Conservation (phyloP, 2,329 filamentous ascomycete genomes). For the Leptographium wingfieldii region DNA sequence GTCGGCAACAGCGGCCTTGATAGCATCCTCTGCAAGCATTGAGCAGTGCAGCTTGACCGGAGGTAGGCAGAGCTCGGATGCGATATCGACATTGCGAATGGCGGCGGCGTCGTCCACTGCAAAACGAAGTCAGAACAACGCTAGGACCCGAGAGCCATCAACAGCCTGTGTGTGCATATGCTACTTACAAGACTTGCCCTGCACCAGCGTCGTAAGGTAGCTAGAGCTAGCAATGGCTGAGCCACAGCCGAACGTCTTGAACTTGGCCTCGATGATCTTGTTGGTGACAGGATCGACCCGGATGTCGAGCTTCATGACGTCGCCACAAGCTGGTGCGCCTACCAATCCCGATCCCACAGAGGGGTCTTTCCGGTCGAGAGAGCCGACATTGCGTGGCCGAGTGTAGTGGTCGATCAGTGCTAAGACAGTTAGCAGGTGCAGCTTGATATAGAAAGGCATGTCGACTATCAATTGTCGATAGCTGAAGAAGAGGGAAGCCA, state of each 20-base stretch:
- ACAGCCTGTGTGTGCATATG: background rate
- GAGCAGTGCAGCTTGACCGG: constrained; percentile 87
- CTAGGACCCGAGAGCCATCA: too few relatives aligned
- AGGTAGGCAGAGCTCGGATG: constrained; percentile 83
- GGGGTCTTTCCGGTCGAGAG: constrained; percentile 56
- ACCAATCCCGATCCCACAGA: constrained; percentile 89
- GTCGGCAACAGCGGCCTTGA: constrained; percentile 82
- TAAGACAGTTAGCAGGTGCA: background rate
- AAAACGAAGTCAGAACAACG: background rate
- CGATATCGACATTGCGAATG: constrained; percentile 96
- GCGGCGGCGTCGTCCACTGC: constrained; percentile 77
- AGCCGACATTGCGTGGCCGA: constrained; percentile 36
- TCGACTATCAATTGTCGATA: background rate
- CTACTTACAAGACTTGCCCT: constrained; percentile 61
- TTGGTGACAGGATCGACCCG: constrained; percentile 79
- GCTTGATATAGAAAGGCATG: background rate
- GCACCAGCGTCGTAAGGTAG: constrained; percentile 77
- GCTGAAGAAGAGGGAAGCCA: background rate
- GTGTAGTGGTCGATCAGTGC: constrained; percentile 17
- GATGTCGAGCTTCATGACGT: constrained; percentile 92
- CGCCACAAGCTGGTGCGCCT: constrained; percentile 79
- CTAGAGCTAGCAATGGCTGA: constrained; percentile 89
- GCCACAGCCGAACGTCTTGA: constrained; percentile 95
- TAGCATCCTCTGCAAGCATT: constrained; percentile 84
- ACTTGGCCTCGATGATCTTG: constrained; percentile 87